phyloP scores from a whole-genome alignment of 1,284 basidiomycete genomes.

The Apiotrichum sp. region DNA sequence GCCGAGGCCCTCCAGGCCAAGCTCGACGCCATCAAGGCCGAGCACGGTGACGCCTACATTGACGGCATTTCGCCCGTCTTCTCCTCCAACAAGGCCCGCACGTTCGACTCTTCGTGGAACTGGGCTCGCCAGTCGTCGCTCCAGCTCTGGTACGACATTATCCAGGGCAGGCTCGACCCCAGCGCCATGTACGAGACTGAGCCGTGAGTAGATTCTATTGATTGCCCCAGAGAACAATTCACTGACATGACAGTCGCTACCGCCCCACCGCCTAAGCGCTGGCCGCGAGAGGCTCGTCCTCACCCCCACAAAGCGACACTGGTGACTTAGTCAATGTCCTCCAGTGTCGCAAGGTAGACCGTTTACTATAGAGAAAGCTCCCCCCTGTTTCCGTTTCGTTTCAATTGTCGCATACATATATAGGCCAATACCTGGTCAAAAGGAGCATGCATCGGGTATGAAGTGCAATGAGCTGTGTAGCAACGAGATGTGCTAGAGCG shows the following conservation, averaged over 20 bases:
- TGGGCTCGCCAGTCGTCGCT: conserved; percentile 96
- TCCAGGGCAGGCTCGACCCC: conserved; percentile 63
- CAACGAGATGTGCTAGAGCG: too few species aligned
- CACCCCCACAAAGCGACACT: not conserved
- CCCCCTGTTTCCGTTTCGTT: conserved; percentile 7
- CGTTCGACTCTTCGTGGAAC: conserved; percentile 98
- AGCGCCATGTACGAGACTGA: conserved; percentile 37
- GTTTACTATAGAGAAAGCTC: conserved; percentile 6
- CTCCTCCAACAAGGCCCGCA: conserved; percentile 89
- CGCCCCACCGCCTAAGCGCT: conserved; percentile 8
- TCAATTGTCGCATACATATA: conserved; percentile 16
- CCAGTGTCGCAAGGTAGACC: not conserved
- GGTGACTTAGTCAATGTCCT: too few species aligned
- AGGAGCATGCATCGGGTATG: conserved; percentile 16
- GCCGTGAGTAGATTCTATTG: conserved; percentile 7
- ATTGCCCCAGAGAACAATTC: too few species aligned
- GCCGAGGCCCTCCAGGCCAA: conserved; percentile 67
- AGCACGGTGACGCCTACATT: conserved; percentile 84
- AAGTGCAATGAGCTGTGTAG: not conserved
- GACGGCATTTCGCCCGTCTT: conserved; percentile 93
- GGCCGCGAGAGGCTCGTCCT: too few species aligned
- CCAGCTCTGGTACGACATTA: conserved; percentile 95
- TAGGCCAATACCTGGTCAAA: conserved; percentile 4
- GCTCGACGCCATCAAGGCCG: conserved; percentile 67
- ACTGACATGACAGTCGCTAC: conserved; percentile 3